These are phyloP conservation scores for Glarea lozoyensis DNA, from an alignment of 495 filamentous ascomycete genomes.

Conservation along the genomic window DNA sequence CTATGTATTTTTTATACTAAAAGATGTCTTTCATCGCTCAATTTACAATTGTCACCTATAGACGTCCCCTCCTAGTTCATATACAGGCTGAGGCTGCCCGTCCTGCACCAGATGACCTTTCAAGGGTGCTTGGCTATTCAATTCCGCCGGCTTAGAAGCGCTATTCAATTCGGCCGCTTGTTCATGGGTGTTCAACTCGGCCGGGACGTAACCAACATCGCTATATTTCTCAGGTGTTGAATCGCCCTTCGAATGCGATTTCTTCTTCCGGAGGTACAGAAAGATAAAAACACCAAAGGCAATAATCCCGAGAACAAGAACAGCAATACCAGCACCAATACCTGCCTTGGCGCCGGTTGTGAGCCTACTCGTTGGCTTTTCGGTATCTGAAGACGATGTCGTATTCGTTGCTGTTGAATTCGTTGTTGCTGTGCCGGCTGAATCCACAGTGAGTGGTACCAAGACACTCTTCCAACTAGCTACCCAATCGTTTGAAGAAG, in stretches of 20 bases:
- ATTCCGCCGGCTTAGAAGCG: not conserved
- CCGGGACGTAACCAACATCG: slow-evolving; percentile 1
- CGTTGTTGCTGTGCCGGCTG: slow-evolving; percentile 7
- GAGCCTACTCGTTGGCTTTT: slow-evolving; percentile 10
- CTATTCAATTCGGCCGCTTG: slow-evolving; percentile 1
- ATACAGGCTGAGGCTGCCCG: not conserved
- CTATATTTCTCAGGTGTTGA: not conserved
- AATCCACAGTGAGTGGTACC: slow-evolving; percentile 16
- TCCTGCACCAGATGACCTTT: not conserved
- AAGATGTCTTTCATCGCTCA: not conserved
- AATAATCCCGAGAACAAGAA: not conserved
- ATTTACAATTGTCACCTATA: not conserved
- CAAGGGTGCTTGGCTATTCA: not conserved
- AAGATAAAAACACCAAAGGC: not conserved
- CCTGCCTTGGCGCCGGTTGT: slow-evolving; percentile 24
- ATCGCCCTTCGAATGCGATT: not conserved
- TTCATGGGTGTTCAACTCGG: not conserved
- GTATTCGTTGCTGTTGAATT: slow-evolving; percentile 6
- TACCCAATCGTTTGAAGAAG: slow-evolving; percentile 25
- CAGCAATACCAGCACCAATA: slow-evolving; percentile 19
- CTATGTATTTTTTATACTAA: too few relatives aligned
- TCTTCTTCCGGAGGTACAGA: not conserved
- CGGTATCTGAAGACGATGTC: slow-evolving; percentile 1
- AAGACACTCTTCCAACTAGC: slow-evolving; percentile 30
- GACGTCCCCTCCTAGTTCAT: not conserved